Evolutionary conservation across 2,329 filamentous ascomycete genomes (phyloP).

Genomic region (Talaromyces sp.): DNA sequence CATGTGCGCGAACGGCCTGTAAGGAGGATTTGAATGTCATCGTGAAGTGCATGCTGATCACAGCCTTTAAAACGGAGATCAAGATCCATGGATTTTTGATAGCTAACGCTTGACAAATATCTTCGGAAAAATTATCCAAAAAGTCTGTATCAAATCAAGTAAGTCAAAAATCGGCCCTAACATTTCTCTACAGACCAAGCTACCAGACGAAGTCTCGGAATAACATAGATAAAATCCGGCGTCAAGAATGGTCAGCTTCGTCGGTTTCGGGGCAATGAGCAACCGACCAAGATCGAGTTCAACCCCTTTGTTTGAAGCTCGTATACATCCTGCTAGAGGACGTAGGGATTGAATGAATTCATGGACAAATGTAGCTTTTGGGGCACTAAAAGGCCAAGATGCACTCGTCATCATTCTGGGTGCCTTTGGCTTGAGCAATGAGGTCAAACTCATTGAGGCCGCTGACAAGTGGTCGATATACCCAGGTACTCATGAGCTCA

Average conservation of each 20-base stretch:
- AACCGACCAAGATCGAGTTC: background rate
- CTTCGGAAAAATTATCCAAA: too few relatives aligned
- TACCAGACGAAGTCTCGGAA: background rate
- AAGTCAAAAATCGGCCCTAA: too few relatives aligned
- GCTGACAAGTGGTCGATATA: constrained; percentile 43
- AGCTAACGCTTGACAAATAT: too few relatives aligned
- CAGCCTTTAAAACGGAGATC: too few relatives aligned
- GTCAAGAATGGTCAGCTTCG: background rate
- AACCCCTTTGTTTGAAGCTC: background rate
- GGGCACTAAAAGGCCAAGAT: constrained; percentile 52
- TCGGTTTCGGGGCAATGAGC: background rate
- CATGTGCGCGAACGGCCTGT: too few relatives aligned
- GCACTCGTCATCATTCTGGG: constrained; percentile 53
- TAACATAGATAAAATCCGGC: background rate
- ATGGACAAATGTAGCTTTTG: background rate
- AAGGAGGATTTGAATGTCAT: too few relatives aligned
- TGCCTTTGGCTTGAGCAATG: constrained; percentile 39
- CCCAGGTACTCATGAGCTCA: constrained; percentile 2
- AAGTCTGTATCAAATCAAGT: too few relatives aligned
- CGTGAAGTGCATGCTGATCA: too few relatives aligned
- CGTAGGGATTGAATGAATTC: background rate
- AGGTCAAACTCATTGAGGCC: constrained; percentile 45
- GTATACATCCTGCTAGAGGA: background rate
- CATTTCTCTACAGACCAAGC: too few relatives aligned
- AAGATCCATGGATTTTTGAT: too few relatives aligned